phyloP scores from a whole-genome alignment of 768 basidiomycete genomes.

The Coprinopsis cinerea region DNA sequence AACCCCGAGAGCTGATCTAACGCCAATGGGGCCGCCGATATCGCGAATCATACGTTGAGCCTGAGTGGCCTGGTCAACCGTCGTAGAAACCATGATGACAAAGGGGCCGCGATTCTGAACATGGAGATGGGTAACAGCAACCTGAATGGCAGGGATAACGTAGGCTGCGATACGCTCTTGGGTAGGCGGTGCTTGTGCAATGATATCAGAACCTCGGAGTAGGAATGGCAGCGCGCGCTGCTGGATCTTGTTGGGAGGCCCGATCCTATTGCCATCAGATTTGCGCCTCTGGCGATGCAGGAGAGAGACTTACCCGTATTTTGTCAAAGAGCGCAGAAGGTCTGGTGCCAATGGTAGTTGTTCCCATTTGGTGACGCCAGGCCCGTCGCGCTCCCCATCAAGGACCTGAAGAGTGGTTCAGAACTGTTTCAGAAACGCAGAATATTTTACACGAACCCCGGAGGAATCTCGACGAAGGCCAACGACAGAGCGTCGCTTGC shows the following conservation, averaged over 20 bases:
- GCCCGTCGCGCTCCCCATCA: conserved; percentile 61
- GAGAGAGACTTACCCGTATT: conserved; percentile 67
- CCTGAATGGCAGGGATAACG: conserved; percentile 85
- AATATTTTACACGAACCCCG: conserved; percentile 27
- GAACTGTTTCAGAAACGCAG: conserved; percentile 5
- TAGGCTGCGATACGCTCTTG: conserved; percentile 98
- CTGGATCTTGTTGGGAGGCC: conserved; percentile 98
- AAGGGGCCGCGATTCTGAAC: conserved; percentile 70
- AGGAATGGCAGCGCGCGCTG: conserved; percentile 95
- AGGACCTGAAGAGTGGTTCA: conserved; percentile 33
- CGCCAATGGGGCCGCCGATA: conserved; percentile 87
- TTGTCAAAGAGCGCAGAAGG: conserved; percentile 78
- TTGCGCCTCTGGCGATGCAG: background rate
- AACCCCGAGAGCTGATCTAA: conserved; percentile 84
- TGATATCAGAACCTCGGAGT: conserved; percentile 90
- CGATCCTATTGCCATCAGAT: conserved; percentile 51
- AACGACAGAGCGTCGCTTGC: conserved; percentile 74
- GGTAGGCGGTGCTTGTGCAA: conserved; percentile 97
- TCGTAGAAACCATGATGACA: conserved; percentile 94
- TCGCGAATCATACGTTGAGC: conserved; percentile 94
- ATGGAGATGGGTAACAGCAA: conserved; percentile 61
- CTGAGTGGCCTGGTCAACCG: conserved; percentile 97
- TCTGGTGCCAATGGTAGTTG: conserved; percentile 83
- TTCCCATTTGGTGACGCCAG: conserved; percentile 93
- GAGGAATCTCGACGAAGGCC: conserved; percentile 70